Evolutionary conservation across 129 eudicot genomes (phyloP).

Genomic region (Tagetes erecta): DNA sequence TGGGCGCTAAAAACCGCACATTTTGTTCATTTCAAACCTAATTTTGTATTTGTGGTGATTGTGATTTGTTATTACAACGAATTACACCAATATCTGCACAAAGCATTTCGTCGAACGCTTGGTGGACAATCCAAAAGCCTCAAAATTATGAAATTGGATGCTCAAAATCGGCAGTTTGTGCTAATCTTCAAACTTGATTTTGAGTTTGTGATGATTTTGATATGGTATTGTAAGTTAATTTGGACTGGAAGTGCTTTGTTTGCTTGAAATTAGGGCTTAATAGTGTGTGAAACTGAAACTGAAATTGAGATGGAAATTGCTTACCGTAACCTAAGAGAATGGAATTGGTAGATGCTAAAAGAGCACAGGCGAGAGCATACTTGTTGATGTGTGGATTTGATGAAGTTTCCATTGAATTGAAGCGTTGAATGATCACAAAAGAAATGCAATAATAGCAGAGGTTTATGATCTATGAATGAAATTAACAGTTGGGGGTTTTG

Average conservation of each 20-base stretch:
- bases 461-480: too few relatives aligned
- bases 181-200: too few relatives aligned
- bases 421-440: background rate
- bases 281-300: background rate
- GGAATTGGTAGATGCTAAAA: constrained; percentile 87
- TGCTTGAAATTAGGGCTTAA: background rate
- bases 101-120: too few relatives aligned
- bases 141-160: too few relatives aligned
- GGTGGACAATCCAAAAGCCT: too few relatives aligned
- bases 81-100: too few relatives aligned
- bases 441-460: too few relatives aligned
- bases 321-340: constrained; percentile 86
- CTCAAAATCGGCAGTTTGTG: too few relatives aligned
- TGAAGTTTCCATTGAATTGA: constrained; percentile 23
- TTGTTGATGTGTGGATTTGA: constrained; percentile 43
- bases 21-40: background rate
- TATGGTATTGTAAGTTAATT: background rate
- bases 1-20: background rate
- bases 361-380: constrained; percentile 77
- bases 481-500: background rate
- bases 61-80: too few relatives aligned
- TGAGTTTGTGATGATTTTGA: background rate
- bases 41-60: background rate
- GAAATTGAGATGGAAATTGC: background rate
- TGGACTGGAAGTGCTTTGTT: background rate